These are phyloP conservation scores for Kodamaea kakaduensis DNA, from an alignment of 805 yeast species.

Conservation along the genomic window DNA sequence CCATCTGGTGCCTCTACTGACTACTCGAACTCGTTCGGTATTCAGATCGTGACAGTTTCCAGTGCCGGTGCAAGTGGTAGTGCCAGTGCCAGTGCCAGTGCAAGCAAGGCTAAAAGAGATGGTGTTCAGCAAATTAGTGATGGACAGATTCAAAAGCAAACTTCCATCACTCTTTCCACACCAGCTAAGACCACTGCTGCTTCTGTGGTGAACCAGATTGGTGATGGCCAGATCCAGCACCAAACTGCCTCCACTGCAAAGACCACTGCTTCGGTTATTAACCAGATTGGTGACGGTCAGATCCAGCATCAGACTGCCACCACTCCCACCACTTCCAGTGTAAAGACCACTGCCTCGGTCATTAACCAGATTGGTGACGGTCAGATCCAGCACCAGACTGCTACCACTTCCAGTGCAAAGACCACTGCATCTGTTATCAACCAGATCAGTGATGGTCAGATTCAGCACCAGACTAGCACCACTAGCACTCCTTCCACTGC, in stretches of 20 bases:
- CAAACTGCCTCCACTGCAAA: constrained; percentile 23
- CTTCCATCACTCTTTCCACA: constrained; percentile 28
- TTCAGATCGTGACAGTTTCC: constrained; percentile 5
- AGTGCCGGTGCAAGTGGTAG: no score
- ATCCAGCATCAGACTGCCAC: constrained; percentile 22
- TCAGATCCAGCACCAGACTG: constrained; percentile 39
- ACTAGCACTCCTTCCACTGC: no score
- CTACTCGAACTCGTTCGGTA: constrained; percentile 11
- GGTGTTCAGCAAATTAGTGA: constrained; percentile 42
- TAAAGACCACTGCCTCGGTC: constrained; percentile 19
- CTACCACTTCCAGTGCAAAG: constrained; percentile 35
- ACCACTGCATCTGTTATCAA: constrained; percentile 28
- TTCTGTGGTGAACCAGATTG: constrained; percentile 42
- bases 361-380: constrained; percentile 46
- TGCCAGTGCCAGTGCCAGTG: constrained; percentile 33
- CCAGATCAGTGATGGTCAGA: constrained; percentile 37
- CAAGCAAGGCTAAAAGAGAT: constrained; percentile 26
- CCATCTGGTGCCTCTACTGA: constrained; percentile 23
- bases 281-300: constrained; percentile 26
- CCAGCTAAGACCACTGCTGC: constrained; percentile 19
- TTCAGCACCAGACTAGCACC: constrained; percentile 24
- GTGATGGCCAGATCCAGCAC: constrained; percentile 47
- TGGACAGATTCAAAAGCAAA: constrained; percentile 51
- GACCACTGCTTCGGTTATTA: constrained; percentile 16
- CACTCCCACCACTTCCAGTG: no score